A percentile compares a stretch with the other conserved stretches of the same genome.
phyloP scores from a whole-genome alignment of 2,329 filamentous ascomycete species.

The Capronia epimyces region DNA sequence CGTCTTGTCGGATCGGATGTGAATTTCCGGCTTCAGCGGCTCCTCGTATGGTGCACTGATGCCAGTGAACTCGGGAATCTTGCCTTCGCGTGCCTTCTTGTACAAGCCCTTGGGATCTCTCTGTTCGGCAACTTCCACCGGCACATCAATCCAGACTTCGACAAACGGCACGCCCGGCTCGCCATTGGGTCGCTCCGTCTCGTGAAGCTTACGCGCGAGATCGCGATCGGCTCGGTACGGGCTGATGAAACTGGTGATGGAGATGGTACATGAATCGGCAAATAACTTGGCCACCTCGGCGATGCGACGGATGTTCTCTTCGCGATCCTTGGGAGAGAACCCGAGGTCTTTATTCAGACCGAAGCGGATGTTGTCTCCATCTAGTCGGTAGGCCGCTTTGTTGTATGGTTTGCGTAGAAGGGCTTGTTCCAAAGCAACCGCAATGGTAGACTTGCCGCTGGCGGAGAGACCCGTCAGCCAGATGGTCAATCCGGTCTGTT shows the following conservation, averaged over 20 bases:
- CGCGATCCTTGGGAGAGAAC: slow-evolving; percentile 86
- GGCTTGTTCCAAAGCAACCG: slow-evolving; percentile 93
- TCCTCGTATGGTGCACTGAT: slow-evolving; percentile 94
- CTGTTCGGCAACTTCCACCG: slow-evolving; percentile 85
- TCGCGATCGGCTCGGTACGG: slow-evolving; percentile 85
- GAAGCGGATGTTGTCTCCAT: slow-evolving; percentile 98
- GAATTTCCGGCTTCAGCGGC: slow-evolving; percentile 77
- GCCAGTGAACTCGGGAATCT: slow-evolving; percentile 96
- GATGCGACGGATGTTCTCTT: slow-evolving; percentile 96
- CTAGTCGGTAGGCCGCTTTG: slow-evolving; percentile 80
- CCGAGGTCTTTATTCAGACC: slow-evolving; percentile 96
- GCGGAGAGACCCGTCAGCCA: slow-evolving; percentile 97
- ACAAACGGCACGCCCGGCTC: slow-evolving; percentile 71
- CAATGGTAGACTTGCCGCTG: slow-evolving; percentile 94
- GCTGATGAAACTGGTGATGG: slow-evolving; percentile 94
- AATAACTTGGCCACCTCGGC: slow-evolving; percentile 96
- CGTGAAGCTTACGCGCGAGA: slow-evolving; percentile 74
- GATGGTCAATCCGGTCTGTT: slow-evolving; percentile 86
- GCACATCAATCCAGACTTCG: slow-evolving; percentile 89
- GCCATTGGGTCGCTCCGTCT: slow-evolving; percentile 53
- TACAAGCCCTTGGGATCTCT: slow-evolving; percentile 96
- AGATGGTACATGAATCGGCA: slow-evolving; percentile 79
- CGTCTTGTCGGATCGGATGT: slow-evolving; percentile 73
- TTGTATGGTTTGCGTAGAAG: slow-evolving; percentile 68
- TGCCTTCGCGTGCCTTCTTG: slow-evolving; percentile 88